Evolutionary conservation across 1,284 basidiomycete species (phyloP).

Genomic region (Tilletiopsis washingtonensis): DNA sequence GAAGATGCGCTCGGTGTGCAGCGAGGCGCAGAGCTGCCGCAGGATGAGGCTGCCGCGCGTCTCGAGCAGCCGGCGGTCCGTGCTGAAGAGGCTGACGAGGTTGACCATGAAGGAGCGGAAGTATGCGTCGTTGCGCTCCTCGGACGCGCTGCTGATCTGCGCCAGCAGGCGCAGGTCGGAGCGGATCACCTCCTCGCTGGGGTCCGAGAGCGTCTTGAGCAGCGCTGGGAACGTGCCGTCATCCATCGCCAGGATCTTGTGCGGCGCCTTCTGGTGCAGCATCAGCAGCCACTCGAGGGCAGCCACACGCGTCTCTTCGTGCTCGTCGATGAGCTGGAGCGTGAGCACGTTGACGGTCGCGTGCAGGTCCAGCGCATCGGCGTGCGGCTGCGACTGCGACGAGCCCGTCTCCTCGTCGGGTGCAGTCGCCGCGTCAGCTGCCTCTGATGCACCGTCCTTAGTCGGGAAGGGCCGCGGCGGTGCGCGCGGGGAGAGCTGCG

Average conservation of each 20-base stretch:
- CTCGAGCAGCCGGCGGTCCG: constrained; percentile 81
- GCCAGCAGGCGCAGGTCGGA: constrained; percentile 90
- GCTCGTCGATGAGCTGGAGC: constrained; percentile 87
- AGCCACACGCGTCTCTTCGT: constrained; percentile 89
- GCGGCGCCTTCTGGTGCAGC: constrained; percentile 94
- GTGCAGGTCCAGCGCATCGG: constrained; percentile 84
- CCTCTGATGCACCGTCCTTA: too few relatives aligned
- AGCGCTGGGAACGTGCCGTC: constrained; percentile 93
- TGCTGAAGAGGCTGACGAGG: constrained; percentile 86
- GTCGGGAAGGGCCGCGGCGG: background rate
- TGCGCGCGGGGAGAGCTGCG: background rate
- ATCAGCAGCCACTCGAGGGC: constrained; percentile 97
- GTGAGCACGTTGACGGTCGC: constrained; percentile 85
- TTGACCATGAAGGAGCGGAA: constrained; percentile 95
- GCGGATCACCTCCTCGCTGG: constrained; percentile 94
- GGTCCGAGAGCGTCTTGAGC: constrained; percentile 90
- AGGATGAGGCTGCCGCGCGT: constrained; percentile 91
- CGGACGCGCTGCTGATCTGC: constrained; percentile 83
- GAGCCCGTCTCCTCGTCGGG: background rate
- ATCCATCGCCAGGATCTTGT: constrained; percentile 92
- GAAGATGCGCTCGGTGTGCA: constrained; percentile 94
- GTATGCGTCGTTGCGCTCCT: constrained; percentile 92
- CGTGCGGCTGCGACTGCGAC: constrained; percentile 4
- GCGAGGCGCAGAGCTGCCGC: constrained; percentile 82
- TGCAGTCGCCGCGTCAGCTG: background rate